A percentile compares a stretch with the other conserved stretches of the same genome.
These are phyloP conservation scores for Cymodocea nodosa DNA, from an alignment of 116 monocot species.

Conservation along the genomic window DNA sequence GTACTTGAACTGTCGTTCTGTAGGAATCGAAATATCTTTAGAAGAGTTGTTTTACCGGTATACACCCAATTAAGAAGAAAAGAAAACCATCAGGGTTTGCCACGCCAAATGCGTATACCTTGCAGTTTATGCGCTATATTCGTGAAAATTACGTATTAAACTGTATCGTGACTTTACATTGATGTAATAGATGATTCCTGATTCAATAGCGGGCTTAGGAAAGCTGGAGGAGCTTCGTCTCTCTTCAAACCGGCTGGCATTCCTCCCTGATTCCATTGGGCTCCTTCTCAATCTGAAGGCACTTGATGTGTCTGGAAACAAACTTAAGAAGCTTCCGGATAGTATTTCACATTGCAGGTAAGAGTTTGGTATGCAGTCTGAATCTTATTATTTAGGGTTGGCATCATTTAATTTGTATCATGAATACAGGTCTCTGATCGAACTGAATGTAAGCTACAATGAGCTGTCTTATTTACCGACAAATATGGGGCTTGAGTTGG, in stretches of 20 bases:
- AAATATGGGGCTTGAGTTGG: constrained; percentile 61
- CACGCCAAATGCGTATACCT: too few relatives aligned
- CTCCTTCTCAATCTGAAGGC: constrained; percentile 68
- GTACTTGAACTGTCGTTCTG: too few relatives aligned
- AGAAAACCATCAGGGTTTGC: too few relatives aligned
- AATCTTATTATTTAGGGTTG: neutral
- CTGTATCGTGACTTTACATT: too few relatives aligned
- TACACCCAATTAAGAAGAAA: too few relatives aligned
- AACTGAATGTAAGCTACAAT: constrained; percentile 82
- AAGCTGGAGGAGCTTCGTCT: constrained; percentile 59
- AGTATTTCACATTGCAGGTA: constrained; percentile 88
- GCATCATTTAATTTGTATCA: neutral
- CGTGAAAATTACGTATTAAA: too few relatives aligned
- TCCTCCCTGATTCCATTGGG: constrained; percentile 83
- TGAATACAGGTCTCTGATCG: constrained; percentile 60
- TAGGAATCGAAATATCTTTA: too few relatives aligned
- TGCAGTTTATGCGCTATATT: too few relatives aligned
- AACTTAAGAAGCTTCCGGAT: constrained; percentile 77
- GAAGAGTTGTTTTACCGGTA: too few relatives aligned
- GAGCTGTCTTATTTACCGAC: constrained; percentile 69
- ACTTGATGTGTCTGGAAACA: constrained; percentile 74
- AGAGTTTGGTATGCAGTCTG: neutral
- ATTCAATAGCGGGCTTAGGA: constrained; percentile 70
- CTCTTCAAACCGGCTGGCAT: constrained; percentile 43
- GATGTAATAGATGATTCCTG: constrained; percentile 49